Conservation (phyloP, 2,329 filamentous ascomycete species). For the Aaosphaeria arxii region DNA sequence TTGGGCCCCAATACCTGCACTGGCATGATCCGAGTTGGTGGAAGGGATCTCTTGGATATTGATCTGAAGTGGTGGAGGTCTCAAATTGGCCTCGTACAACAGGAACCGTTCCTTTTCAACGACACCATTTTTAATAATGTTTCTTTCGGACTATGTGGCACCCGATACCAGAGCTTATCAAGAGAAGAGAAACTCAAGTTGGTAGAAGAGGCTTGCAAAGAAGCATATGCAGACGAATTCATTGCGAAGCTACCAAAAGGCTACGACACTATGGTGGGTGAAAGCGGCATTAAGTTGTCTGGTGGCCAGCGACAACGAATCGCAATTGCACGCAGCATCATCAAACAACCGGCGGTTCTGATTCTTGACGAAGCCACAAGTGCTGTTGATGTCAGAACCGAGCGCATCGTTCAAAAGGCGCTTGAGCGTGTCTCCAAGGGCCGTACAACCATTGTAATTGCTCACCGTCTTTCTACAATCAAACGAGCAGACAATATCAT, state of each 20-base stretch:
- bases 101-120: constrained; percentile 42
- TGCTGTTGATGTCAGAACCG: constrained; percentile 57
- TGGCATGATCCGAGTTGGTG: constrained; percentile 27
- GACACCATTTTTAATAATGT: constrained; percentile 40
- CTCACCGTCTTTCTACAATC: constrained; percentile 72
- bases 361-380: constrained; percentile 76
- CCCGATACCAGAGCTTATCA: constrained; percentile 49
- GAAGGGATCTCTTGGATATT: constrained; percentile 22
- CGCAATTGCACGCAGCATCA: constrained; percentile 69
- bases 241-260: constrained; percentile 47
- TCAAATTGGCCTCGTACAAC: constrained; percentile 44
- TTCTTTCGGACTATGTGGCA: constrained; percentile 37
- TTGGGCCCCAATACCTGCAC: constrained; percentile 29
- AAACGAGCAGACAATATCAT: constrained; percentile 76
- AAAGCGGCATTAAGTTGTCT: constrained; percentile 73
- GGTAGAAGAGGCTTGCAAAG: constrained; percentile 41
- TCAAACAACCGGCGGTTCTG: constrained; percentile 64
- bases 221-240: constrained; percentile 39
- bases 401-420: constrained; percentile 55
- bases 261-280: constrained; percentile 73
- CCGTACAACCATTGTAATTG: constrained; percentile 75
- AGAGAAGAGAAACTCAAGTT: constrained; percentile 57
- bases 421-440: constrained; percentile 58
- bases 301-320: constrained; percentile 85
- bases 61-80: constrained; percentile 45